Percentiles rank a stretch among this genome's conserved stretches.
phyloP scores from a whole-genome alignment of 768 basidiomycete species.

The Leccinum fibrillosum region DNA sequence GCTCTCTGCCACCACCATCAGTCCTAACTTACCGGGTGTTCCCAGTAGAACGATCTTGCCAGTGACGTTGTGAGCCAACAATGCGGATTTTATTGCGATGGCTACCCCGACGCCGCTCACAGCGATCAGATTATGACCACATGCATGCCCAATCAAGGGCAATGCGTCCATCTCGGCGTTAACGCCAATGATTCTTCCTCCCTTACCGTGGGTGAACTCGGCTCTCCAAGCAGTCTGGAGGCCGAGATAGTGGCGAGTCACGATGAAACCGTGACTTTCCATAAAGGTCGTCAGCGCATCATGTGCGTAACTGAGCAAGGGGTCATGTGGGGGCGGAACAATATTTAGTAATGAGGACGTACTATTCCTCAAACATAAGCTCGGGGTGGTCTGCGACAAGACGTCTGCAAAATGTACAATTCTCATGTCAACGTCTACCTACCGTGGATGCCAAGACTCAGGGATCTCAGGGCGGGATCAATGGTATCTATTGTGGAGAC shows the following conservation, averaged over 20 bases:
- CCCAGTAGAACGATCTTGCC: constrained; percentile 75
- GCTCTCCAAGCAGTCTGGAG: constrained; percentile 79
- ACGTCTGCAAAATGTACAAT: constrained; percentile 5
- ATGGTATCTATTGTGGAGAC: constrained; percentile 51
- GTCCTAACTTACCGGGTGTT: constrained; percentile 55
- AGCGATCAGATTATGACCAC: constrained; percentile 84
- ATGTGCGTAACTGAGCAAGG: constrained; percentile 59
- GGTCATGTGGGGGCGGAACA: constrained; percentile 4
- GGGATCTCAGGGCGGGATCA: constrained; percentile 48
- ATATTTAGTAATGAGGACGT: constrained; percentile 17
- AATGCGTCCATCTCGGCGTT: constrained; percentile 77
- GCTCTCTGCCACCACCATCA: neutral
- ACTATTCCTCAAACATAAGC: constrained; percentile 64
- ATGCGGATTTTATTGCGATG: constrained; percentile 65
- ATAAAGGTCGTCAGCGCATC: constrained; percentile 67
- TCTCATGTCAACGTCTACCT: constrained; percentile 15
- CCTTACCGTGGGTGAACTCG: constrained; percentile 55
- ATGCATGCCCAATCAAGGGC: constrained; percentile 58
- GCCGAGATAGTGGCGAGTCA: constrained; percentile 67
- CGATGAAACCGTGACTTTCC: constrained; percentile 62
- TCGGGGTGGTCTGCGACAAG: constrained; percentile 58
- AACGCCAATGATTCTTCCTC: constrained; percentile 67
- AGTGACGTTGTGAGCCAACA: constrained; percentile 57
- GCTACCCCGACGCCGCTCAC: constrained; percentile 73
- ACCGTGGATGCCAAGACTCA: constrained; percentile 77